Evolutionary conservation across 805 yeast species (phyloP).

Genomic region (Ogataea populi-albae): DNA sequence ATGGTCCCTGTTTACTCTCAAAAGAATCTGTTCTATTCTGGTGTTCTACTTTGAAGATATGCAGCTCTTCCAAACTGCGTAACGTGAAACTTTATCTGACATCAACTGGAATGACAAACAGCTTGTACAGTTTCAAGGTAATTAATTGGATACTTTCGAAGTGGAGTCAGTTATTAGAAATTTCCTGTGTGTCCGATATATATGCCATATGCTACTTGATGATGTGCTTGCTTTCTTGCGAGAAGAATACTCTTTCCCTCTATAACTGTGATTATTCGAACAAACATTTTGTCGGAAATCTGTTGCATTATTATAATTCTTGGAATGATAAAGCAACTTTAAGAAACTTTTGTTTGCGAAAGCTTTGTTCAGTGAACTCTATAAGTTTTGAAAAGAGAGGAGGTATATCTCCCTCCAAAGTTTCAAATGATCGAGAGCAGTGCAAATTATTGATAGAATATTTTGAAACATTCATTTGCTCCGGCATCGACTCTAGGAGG

Average conservation of each 20-base stretch:
- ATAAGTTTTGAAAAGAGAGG: not conserved
- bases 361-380: not conserved
- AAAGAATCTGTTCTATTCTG: conserved; percentile 53
- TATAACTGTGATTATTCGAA: not conserved
- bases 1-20: conserved; percentile 54
- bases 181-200: conserved; percentile 12
- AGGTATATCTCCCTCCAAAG: not conserved
- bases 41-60: conserved; percentile 40
- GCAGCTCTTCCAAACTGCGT: conserved; percentile 33
- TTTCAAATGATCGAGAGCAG: not conserved
- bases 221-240: conserved; percentile 40
- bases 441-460: not conserved
- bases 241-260: not conserved
- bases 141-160: conserved; percentile 51
- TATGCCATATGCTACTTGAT: conserved; percentile 34
- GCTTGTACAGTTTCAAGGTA: conserved; percentile 30
- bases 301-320: no score
- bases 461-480: not conserved
- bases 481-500: no score
- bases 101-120: conserved; percentile 7
- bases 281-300: not conserved
- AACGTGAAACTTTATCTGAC: conserved; percentile 26
- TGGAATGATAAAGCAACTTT: no score
- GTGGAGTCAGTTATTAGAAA: conserved; percentile 35
- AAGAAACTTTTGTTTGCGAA: not conserved